Base-by-base conservation (phyloP, 345 rosid species). In the Acer yangbiense region DNA sequence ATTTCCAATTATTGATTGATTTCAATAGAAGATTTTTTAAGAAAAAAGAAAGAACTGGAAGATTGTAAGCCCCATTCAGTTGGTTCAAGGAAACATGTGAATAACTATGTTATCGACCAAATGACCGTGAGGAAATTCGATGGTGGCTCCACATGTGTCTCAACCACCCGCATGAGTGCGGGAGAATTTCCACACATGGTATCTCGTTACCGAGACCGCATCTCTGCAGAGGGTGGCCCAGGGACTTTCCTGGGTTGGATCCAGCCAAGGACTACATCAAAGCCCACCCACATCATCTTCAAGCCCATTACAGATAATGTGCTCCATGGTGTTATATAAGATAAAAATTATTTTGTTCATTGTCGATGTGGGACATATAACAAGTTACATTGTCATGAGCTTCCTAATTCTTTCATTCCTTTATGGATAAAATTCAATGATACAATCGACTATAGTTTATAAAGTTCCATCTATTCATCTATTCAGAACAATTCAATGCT, bases 71-170 rank as follows among this genome's bases (percentile, higher is more conserved):
- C 82, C 82, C 82, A 66, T 79, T 74, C 65, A 1, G 78, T 74
- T 62, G 39, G 12, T 50, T 8, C 27, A 21, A 0, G 1, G 35
- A 27, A 39, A 43, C 78, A 20, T 18, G 76, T 50, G 79, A 71
- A 76, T 80, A 7, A 76, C 79, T 44, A 63, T 55, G 29, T 4
- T 0, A 9, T 7, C 63, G 48, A 73, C 79, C 79, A 16, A 71
- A 1, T 6, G 11, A 1, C 32, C 58, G 13, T 2, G 41, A 29
- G 1, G 17, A 10, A 58, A 64, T 20, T 25, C 66, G 0, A 8
- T 27, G 29, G 2, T 54, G 72, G 79, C 76, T 75, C 76, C 79
- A 9, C 82, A 64, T 43, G 14, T n/a, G 76, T 75, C 82, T 80
- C 76, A 54, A 76, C 79, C 79, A 35, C 76, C 76, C 69, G 41